Conservation (phyloP, 2,329 filamentous ascomycete genomes). For the Fusarium musae region DNA sequence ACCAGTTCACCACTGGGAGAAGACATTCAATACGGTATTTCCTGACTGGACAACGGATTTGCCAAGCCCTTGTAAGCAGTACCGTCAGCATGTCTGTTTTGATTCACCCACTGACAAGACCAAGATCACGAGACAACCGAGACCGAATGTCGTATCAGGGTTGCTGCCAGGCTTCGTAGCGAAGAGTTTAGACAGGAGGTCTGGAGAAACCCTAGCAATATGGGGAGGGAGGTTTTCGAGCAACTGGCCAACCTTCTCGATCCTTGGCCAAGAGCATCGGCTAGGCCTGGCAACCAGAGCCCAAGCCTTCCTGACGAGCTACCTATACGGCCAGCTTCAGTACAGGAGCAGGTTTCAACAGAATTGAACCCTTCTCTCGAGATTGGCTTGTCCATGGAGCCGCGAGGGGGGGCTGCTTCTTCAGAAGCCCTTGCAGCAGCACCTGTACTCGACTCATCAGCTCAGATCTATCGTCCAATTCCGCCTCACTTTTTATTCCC, state of each 20-base stretch:
- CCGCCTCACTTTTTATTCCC: background rate
- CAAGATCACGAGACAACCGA: background rate
- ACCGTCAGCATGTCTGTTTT: no score
- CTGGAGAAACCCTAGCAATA: fast-evolving
- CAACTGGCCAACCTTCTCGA: background rate
- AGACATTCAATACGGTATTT: background rate
- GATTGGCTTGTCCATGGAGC: no score
- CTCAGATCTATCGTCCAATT: background rate
- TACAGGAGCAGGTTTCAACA: no score
- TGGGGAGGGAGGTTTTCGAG: background rate
- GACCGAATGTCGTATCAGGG: background rate
- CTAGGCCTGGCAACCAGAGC: no score
- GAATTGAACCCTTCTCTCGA: no score
- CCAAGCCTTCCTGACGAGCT: background rate
- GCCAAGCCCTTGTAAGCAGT: background rate
- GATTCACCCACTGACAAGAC: background rate
- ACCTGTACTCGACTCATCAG: background rate
- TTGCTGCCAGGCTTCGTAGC: background rate
- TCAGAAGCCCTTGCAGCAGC: fast-evolving
- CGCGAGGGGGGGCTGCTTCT: no score
- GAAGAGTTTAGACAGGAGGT: background rate
- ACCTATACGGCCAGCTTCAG: background rate
- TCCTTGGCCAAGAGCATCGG: background rate
- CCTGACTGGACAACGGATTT: background rate
- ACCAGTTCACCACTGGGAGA: background rate